Percentiles rank a stretch among this genome's conserved stretches.
phyloP scores from a whole-genome alignment of 768 basidiomycete species.

The Lactarius trivialis region DNA sequence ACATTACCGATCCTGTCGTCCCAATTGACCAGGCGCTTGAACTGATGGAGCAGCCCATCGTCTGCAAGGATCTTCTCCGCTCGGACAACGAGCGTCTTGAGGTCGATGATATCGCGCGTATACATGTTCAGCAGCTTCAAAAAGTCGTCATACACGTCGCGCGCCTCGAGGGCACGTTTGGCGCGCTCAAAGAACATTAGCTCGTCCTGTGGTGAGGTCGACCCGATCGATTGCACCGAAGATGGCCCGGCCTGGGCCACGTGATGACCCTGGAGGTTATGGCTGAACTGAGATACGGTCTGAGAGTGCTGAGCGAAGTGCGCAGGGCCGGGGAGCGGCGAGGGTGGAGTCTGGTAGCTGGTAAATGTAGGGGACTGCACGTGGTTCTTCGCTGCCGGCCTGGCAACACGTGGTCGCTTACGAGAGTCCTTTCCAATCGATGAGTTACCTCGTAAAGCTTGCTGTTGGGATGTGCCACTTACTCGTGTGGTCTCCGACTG shows the following conservation, averaged over 20 bases:
- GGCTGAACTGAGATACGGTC: conserved; percentile 6
- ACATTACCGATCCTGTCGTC: conserved; percentile 56
- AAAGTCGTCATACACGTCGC: conserved; percentile 87
- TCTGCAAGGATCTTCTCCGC: conserved; percentile 80
- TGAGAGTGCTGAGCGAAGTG: conserved; percentile 13
- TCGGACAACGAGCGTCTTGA: conserved; percentile 72
- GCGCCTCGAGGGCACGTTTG: conserved; percentile 68
- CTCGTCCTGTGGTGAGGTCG: conserved; percentile 51
- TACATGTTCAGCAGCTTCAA: conserved; percentile 88
- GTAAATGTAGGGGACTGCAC: conserved; percentile 23
- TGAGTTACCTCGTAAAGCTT: neutral
- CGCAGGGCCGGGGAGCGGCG: conserved; percentile 19
- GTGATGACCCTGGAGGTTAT: conserved; percentile 16
- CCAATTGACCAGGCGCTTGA: conserved; percentile 81
- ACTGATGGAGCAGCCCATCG: conserved; percentile 70
- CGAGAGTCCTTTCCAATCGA: conserved; percentile 18
- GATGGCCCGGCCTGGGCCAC: conserved; percentile 15
- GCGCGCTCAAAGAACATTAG: conserved; percentile 92
- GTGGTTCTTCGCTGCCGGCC: conserved; percentile 17
- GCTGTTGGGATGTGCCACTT: neutral
- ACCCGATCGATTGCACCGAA: conserved; percentile 13
- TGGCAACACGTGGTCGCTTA: conserved; percentile 20
- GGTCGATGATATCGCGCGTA: conserved; percentile 86
- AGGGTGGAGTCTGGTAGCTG: conserved; percentile 19
- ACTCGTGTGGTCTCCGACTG: conserved; percentile 12